These are phyloP conservation scores for Aphanomyces stellatus DNA, from an alignment of 352 stramenopile species.

Conservation along the genomic window DNA sequence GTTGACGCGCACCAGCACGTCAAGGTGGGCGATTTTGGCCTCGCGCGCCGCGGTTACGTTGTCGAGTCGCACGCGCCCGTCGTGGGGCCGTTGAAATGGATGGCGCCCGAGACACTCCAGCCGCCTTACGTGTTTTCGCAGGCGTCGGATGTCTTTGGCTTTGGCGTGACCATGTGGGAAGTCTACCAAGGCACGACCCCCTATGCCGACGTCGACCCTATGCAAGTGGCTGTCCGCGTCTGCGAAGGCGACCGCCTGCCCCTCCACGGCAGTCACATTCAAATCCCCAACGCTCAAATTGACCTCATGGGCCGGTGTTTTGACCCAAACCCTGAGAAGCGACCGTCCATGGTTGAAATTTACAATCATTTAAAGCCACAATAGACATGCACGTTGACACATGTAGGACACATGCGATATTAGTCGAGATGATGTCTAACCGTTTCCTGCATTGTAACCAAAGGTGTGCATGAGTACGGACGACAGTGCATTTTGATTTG, in stretches of 20 bases:
- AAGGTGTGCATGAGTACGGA: slow-evolving; percentile 2
- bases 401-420: too few relatives aligned
- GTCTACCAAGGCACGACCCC: slow-evolving; percentile 53
- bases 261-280: slow-evolving; percentile 31
- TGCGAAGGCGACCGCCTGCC: slow-evolving; percentile 55
- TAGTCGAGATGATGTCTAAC: too few relatives aligned
- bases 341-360: slow-evolving; percentile 61
- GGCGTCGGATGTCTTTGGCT: slow-evolving; percentile 70
- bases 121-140: slow-evolving; percentile 61
- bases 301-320: slow-evolving; percentile 58
- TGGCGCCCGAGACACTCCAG: slow-evolving; percentile 56
- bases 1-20: slow-evolving; percentile 52
- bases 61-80: slow-evolving; percentile 50
- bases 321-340: slow-evolving; percentile 37
- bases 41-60: slow-evolving; percentile 39
- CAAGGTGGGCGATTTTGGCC: slow-evolving; percentile 66
- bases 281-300: slow-evolving; percentile 32
- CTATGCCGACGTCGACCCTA: slow-evolving; percentile 42
- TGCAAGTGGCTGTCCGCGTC: slow-evolving; percentile 49
- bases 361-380: slow-evolving; percentile 29
- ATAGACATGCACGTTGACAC: too few relatives aligned
- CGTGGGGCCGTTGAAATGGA: slow-evolving; percentile 67
- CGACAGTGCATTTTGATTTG: too few relatives aligned
- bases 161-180: slow-evolving; percentile 63
- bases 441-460: too few relatives aligned